These are phyloP conservation scores for Madurella fahalii DNA, from an alignment of 2,329 filamentous ascomycete species.

Conservation along the genomic window DNA sequence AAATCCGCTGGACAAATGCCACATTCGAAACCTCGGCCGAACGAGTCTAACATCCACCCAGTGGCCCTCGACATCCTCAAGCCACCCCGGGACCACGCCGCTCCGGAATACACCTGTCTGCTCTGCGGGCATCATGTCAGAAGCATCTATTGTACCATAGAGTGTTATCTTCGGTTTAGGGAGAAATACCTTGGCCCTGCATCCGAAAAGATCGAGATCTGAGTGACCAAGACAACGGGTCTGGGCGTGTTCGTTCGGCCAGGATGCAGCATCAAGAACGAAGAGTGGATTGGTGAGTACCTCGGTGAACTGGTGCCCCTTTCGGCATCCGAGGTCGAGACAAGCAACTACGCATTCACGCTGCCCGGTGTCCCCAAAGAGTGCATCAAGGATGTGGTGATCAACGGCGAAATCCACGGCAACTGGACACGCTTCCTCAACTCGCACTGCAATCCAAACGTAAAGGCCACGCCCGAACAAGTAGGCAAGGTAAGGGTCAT, in stretches of 20 bases:
- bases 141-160: neutral
- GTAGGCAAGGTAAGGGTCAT: slow-evolving; percentile 16
- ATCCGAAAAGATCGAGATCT: slow-evolving; percentile 6
- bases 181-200: neutral
- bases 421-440: slow-evolving; percentile 26
- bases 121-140: neutral
- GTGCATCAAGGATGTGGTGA: neutral
- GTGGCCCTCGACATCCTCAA: neutral
- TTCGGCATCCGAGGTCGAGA: neutral
- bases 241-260: slow-evolving; percentile 10
- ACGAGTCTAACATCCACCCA: neutral
- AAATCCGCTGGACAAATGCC: too few species aligned
- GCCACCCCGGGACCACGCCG: neutral
- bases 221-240: neutral
- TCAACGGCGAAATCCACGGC: slow-evolving; percentile 13
- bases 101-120: neutral
- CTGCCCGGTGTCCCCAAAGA: neutral
- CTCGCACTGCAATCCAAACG: slow-evolving; percentile 19
- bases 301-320: slow-evolving; percentile 8
- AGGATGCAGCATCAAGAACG: neutral
- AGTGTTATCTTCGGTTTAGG: slow-evolving; percentile 2
- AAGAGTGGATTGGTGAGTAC: slow-evolving; percentile 13
- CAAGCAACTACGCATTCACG: slow-evolving; percentile 3
- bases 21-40: neutral
- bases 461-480: neutral